Evolutionary conservation across 148 eudicot genomes (phyloP).

Genomic region (Linanthus parryae): DNA sequence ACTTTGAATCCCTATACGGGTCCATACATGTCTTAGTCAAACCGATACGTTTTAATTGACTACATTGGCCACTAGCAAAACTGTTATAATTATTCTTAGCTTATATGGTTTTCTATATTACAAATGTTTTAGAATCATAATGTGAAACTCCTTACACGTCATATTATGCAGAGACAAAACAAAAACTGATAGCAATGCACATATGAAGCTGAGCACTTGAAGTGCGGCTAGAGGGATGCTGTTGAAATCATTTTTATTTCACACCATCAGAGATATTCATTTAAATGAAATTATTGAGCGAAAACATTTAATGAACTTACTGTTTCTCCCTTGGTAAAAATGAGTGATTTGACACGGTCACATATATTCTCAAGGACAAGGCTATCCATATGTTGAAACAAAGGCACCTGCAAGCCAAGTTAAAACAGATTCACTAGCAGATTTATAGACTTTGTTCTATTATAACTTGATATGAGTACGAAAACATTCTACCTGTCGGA

Average conservation of each 20-base stretch:
- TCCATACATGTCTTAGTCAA: no score
- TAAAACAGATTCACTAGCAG: neutral
- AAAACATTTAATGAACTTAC: slow-evolving; percentile 48
- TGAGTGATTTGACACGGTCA: slow-evolving; percentile 86
- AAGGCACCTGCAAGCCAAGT: slow-evolving; percentile 53
- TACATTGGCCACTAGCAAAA: neutral
- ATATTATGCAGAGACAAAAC: no score
- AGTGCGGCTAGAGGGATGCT: no score
- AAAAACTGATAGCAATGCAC: no score
- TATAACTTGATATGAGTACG: neutral
- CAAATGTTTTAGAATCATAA: no score
- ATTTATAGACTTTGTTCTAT: no score
- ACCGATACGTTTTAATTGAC: no score
- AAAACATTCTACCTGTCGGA: slow-evolving; percentile 77
- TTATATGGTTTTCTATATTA: neutral
- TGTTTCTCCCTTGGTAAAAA: slow-evolving; percentile 88
- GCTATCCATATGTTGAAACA: slow-evolving; percentile 90
- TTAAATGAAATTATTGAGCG: no score
- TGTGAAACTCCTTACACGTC: no score
- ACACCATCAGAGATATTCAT: no score
- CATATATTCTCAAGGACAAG: slow-evolving; percentile 88
- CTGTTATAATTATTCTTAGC: neutral
- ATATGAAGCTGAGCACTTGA: no score
- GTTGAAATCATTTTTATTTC: neutral
- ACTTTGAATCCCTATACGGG: no score